Evolutionary conservation across 2,329 filamentous ascomycete species (phyloP).

Genomic region (Cytospora piceae): DNA sequence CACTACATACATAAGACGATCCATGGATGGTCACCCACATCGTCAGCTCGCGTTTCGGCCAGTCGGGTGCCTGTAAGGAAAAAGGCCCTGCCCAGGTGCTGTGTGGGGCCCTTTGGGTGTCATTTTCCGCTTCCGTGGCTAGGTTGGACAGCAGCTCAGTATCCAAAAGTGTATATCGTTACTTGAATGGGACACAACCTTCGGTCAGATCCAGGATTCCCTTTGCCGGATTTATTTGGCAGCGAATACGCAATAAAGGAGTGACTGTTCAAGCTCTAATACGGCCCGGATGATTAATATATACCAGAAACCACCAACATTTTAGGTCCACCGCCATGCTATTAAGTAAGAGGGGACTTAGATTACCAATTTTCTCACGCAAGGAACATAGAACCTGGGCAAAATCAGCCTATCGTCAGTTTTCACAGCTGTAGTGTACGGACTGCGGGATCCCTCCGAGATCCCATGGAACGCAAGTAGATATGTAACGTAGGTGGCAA

Average conservation of each 20-base stretch:
- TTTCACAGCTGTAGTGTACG: not conserved
- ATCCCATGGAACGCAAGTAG: not conserved
- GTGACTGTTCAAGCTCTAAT: not conserved
- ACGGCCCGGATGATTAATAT: not conserved
- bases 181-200: not conserved
- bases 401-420: not conserved
- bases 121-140: not conserved
- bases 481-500: too few species aligned
- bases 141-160: too few species aligned
- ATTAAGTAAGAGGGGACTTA: too few species aligned
- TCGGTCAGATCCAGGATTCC: not conserved
- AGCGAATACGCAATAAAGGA: not conserved
- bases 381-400: not conserved
- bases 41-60: slow-evolving; percentile 18
- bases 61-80: slow-evolving; percentile 15
- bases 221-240: not conserved
- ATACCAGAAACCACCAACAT: not conserved
- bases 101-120: not conserved
- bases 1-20: not conserved
- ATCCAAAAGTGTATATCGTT: not conserved
- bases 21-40: not conserved
- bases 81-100: not conserved
- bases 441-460: not conserved
- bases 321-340: not conserved
- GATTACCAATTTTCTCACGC: too few species aligned